These are phyloP conservation scores for Climacium dendroides DNA, from an alignment of 225 moss, liverwort and hornwort genomes.

Conservation along the genomic window DNA sequence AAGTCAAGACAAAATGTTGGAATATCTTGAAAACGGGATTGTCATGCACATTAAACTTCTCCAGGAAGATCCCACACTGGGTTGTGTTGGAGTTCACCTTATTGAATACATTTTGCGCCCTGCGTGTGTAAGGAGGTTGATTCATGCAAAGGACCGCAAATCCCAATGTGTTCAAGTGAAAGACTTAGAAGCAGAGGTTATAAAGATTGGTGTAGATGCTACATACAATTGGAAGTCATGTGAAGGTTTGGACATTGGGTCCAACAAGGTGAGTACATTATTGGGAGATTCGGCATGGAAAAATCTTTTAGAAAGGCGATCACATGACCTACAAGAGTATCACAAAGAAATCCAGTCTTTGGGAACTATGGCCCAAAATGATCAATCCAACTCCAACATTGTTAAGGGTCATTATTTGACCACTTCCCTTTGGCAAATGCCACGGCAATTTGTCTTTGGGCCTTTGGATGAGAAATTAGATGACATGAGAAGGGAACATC, in stretches of 20 bases:
- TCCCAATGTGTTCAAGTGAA: not conserved
- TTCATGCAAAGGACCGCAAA: not conserved
- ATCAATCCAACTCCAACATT: fast-evolving
- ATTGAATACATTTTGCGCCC: not conserved
- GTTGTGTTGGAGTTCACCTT: not conserved
- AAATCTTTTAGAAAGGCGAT: not conserved
- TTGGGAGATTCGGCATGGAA: not conserved
- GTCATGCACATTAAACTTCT: not conserved
- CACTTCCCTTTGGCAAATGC: not conserved
- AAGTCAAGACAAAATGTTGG: not conserved
- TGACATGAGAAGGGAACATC: not conserved
- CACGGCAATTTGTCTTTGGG: not conserved
- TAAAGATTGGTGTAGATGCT: not conserved
- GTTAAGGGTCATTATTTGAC: fast-evolving
- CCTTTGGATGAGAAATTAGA: not conserved
- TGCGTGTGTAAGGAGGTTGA: not conserved
- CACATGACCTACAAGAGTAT: not conserved
- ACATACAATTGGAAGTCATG: not conserved
- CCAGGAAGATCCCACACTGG: not conserved
- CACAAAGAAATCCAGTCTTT: not conserved
- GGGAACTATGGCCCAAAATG: fast-evolving
- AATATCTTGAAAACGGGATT: not conserved
- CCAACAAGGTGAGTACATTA: not conserved
- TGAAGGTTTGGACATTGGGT: not conserved
- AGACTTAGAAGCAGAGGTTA: not conserved